phyloP scores from a whole-genome alignment of 176 grass and related monocot genomes.

The Dendrocalamus sinicus region DNA sequence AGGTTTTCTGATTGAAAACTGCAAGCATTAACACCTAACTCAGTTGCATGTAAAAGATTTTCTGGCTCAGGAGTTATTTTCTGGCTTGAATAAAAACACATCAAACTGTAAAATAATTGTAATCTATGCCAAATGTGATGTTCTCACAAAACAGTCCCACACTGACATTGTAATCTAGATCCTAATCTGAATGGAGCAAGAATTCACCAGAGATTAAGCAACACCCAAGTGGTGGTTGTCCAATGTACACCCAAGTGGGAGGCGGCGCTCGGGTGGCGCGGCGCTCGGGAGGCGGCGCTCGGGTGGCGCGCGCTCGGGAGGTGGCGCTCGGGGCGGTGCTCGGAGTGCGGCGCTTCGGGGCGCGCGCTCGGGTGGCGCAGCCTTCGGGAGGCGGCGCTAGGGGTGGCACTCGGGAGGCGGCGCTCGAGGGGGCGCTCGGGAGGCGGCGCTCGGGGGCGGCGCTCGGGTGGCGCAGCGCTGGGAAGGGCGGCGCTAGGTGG shows the following conservation, averaged over 20 bases:
- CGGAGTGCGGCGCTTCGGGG: too few species aligned
- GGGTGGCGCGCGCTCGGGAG: too few species aligned
- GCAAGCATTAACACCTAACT: neutral
- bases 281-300: too few species aligned
- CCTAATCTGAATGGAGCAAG: neutral
- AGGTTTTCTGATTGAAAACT: conserved; percentile 98
- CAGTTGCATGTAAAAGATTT: neutral
- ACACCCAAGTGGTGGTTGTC: neutral
- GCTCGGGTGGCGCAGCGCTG: too few species aligned
- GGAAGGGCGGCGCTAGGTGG: too few species aligned
- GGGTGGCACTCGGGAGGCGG: too few species aligned
- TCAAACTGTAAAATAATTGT: neutral
- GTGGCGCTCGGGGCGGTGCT: too few species aligned
- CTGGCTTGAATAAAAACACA: neutral
- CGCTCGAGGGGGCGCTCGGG: too few species aligned
- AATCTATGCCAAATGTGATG: neutral
- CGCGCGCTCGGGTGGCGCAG: too few species aligned
- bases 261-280: too few species aligned
- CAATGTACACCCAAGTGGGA: neutral
- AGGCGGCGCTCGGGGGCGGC: too few species aligned
- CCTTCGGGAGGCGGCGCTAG: too few species aligned
- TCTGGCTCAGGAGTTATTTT: neutral
- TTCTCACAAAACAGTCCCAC: neutral
- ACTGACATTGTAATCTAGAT: neutral
- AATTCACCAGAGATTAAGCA: neutral